Base-by-base conservation (phyloP, 352 stramenopile genomes). In the Globisporangium acanthophoron region DNA sequence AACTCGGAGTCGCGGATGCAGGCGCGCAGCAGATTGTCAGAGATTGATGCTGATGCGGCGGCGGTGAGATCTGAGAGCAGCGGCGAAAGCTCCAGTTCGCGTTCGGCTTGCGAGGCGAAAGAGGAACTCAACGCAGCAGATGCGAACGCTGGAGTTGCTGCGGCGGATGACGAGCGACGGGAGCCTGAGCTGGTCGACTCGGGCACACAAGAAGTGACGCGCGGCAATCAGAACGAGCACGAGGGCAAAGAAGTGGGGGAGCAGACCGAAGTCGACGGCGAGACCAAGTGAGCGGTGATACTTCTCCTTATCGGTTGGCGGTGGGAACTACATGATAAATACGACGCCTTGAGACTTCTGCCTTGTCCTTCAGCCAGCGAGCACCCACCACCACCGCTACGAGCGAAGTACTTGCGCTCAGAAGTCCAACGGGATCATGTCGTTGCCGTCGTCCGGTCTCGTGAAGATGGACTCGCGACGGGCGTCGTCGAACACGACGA, bases 371-470 rank as follows among this genome's bases (percentile, higher is more conserved):
- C 24, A 27, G 24, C 24, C 24, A 27, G 24, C 24, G 24, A 27
- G 24, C 24, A 1, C 24, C 24, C 24, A 27, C 24, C 24, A 27
- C 24, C 24, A 27, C 24, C 24, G 24, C 24, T 40, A 40, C 16
- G 6, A 47, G 18, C 18, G 18, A 47, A 12, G 15, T 9, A 16
- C 41, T 24, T 21, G 41, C 16, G 40, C 60, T 65, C 52, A 76
- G 20, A 87, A 69, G 27, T 71, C 56, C 15, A 87, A 59, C 35
- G 71, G 74, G 37, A 87, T 87, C 77, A 87, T 87, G 49, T 87
- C 77, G 13, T 58, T 73, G 48, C 70, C 56, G 40, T 75, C 61
- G 41, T 65, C 58, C 0, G 66, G 47, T 5, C 59, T 66, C 37
- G 52, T 62, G 31, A 64, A 63, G 44, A 75, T 73, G 8, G 68